These are phyloP conservation scores for Aurantiochytrium sp. DNA, from an alignment of 108 stramenopile species.

Conservation along the genomic window DNA sequence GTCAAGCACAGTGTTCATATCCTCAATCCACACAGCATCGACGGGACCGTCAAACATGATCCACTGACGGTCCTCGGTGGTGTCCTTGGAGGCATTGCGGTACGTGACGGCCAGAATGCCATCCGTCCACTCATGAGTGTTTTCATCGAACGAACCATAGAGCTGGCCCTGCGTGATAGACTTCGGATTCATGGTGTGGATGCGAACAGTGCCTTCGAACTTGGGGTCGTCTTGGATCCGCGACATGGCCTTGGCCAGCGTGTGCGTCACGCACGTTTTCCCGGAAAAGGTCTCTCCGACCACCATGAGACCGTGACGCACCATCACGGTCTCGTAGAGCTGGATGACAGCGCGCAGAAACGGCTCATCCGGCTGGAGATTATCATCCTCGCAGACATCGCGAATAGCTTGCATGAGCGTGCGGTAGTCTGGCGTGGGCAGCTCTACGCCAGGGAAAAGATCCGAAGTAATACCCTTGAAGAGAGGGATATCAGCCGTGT, in stretches of 20 bases:
- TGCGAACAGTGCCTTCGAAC: constrained; percentile 26
- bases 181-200: constrained; percentile 60
- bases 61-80: constrained; percentile 45
- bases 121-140: constrained; percentile 59
- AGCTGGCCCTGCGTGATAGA: constrained; percentile 49
- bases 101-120: constrained; percentile 55
- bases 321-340: constrained; percentile 60
- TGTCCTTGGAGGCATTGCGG: constrained; percentile 49
- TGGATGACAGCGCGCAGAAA: constrained; percentile 51
- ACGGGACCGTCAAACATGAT: constrained; percentile 60
- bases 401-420: constrained; percentile 38
- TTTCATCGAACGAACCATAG: constrained; percentile 55
- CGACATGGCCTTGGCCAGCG: constrained; percentile 53
- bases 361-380: constrained; percentile 31
- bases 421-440: constrained; percentile 54
- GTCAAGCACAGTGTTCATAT: constrained; percentile 64
- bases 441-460: constrained; percentile 55
- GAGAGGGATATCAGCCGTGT: constrained; percentile 55
- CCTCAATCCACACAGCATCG: constrained; percentile 64
- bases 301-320: constrained; percentile 65
- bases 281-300: constrained; percentile 61
- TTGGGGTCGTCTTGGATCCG: constrained; percentile 27
- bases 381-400: constrained; percentile 22
- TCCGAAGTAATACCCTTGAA: constrained; percentile 61
- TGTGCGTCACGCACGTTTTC: constrained; percentile 51